A percentile compares a stretch with the other conserved stretches of the same genome.
Conservation (phyloP, 495 filamentous ascomycete species). For the Aspergillus nanangensis region DNA sequence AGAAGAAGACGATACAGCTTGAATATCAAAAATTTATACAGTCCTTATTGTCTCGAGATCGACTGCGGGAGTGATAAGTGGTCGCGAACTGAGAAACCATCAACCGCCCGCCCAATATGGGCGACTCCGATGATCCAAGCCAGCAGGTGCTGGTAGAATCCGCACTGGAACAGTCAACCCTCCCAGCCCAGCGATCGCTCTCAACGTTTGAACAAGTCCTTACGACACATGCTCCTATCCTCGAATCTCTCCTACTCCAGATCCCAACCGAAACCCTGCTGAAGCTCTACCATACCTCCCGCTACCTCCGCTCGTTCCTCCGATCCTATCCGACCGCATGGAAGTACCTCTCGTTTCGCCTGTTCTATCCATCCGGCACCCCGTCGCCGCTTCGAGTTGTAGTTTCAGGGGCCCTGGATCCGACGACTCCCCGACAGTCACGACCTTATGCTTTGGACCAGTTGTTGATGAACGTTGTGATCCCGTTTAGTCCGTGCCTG, state of each 20-base stretch:
- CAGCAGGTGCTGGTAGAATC: constrained; percentile 25
- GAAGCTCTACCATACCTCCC: constrained; percentile 54
- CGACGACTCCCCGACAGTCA: constrained; percentile 41
- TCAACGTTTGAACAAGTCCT: constrained; percentile 50
- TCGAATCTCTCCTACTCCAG: constrained; percentile 55
- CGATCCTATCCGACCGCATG: constrained; percentile 56
- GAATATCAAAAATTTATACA: too few relatives aligned
- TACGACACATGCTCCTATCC: constrained; percentile 50
- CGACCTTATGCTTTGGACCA: constrained; percentile 54
- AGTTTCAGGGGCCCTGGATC: constrained; percentile 30
- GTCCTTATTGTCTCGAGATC: too few relatives aligned
- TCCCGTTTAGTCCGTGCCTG: constrained; percentile 52
- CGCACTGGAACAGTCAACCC: constrained; percentile 21
- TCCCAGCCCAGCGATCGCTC: constrained; percentile 28
- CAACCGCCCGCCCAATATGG: constrained; percentile 11
- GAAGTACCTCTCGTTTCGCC: constrained; percentile 55
- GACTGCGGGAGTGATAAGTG: neutral
- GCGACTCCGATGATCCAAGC: constrained; percentile 6
- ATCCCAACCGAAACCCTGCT: constrained; percentile 52
- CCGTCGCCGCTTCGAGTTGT: constrained; percentile 28
- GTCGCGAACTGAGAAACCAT: neutral
- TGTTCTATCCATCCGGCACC: constrained; percentile 43
- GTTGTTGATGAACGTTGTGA: constrained; percentile 50
- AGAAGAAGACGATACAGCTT: too few relatives aligned
- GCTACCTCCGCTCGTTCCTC: constrained; percentile 50